Evolutionary conservation across 768 basidiomycete genomes (phyloP).

Genomic region (Tremella yokohamensis): DNA sequence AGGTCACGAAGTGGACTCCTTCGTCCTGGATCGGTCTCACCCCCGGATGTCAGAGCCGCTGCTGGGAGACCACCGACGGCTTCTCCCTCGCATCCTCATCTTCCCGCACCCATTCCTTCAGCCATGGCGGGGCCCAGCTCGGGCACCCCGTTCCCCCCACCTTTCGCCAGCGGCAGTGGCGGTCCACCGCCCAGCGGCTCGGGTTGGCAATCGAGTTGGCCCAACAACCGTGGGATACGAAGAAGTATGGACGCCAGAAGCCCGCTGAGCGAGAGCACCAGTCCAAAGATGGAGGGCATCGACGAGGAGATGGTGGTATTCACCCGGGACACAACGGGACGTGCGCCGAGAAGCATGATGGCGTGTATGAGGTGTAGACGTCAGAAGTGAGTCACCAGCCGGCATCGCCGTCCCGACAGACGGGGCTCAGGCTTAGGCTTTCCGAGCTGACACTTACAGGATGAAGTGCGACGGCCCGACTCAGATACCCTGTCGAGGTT

Average conservation of each 20-base stretch:
- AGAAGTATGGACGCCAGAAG: conserved; percentile 17
- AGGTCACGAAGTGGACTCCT: not conserved
- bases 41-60: conserved; percentile 1
- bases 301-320: conserved; percentile 21
- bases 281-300: conserved; percentile 16
- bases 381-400: conserved; percentile 34
- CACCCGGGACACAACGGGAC: conserved; percentile 12
- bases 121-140: conserved; percentile 4
- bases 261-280: conserved; percentile 11
- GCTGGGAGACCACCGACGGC: conserved; percentile 3
- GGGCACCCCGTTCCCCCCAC: conserved; percentile 4
- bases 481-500: conserved; percentile 42
- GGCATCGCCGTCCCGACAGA: not conserved
- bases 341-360: conserved; percentile 35
- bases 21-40: not conserved
- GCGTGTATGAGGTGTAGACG: conserved; percentile 31
- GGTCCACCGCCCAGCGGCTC: conserved; percentile 1
- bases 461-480: conserved; percentile 48
- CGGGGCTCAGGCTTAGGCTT: not conserved
- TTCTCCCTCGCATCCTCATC: conserved; percentile 14
- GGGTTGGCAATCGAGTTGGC: not conserved
- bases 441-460: conserved; percentile 12
- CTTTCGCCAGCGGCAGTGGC: conserved; percentile 9
- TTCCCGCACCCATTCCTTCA: conserved; percentile 19
- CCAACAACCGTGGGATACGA: not conserved